Conservation (phyloP, 1,139 yeast genomes). For the Kazachstania sp. region DNA sequence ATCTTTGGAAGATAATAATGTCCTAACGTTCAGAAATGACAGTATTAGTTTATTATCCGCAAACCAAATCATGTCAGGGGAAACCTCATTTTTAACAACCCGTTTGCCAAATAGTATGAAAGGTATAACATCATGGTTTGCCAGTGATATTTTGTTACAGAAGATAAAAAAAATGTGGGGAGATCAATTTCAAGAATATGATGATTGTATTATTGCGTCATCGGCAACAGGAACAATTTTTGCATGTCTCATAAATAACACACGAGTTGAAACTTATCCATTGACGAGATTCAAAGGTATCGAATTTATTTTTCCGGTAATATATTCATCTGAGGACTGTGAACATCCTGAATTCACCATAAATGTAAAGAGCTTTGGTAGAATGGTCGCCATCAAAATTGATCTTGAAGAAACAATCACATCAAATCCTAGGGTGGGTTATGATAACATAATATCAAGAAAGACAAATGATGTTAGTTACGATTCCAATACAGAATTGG, state of each 20-base stretch:
- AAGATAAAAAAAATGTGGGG: slow-evolving; percentile 8
- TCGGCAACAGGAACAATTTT: slow-evolving; percentile 20
- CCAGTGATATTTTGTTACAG: slow-evolving; percentile 15
- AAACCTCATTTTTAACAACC: slow-evolving; percentile 11
- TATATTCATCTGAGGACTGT: neutral
- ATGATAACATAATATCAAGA: slow-evolving; percentile 1
- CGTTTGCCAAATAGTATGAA: slow-evolving; percentile 10
- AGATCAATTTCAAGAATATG: slow-evolving; percentile 7
- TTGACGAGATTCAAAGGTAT: slow-evolving; percentile 26
- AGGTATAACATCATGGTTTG: slow-evolving; percentile 16
- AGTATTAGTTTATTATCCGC: slow-evolving; percentile 17
- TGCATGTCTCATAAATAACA: slow-evolving; percentile 11
- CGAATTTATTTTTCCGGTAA: slow-evolving; percentile 8
- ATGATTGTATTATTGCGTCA: slow-evolving; percentile 15
- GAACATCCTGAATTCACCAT: neutral
- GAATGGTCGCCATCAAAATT: slow-evolving; percentile 9
- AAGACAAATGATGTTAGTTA: slow-evolving; percentile 4
- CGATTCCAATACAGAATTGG: slow-evolving; percentile 3
- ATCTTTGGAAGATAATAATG: slow-evolving; percentile 16
- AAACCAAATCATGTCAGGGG: slow-evolving; percentile 27
- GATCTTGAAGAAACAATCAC: neutral
- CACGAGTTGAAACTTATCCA: slow-evolving; percentile 11
- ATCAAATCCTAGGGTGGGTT: neutral
- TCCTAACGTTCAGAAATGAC: slow-evolving; percentile 11
- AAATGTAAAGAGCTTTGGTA: slow-evolving; percentile 18